Evolutionary conservation across 768 basidiomycete genomes (phyloP), one percentile per base, ranked within the genome.

Genomic region (Tricholoma sp.): DNA sequence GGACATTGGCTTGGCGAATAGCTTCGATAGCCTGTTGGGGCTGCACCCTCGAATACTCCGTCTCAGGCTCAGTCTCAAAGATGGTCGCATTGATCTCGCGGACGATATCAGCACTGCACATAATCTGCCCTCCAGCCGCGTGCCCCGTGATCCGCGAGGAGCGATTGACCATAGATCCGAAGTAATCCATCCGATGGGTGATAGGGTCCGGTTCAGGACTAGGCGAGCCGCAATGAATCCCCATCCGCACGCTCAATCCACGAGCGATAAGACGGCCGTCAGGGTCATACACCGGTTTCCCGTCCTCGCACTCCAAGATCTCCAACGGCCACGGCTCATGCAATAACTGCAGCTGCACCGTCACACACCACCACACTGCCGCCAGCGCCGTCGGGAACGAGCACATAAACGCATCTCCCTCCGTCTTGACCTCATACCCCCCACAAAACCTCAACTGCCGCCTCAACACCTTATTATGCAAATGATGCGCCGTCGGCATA

Each of bases 351-450:
- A 85, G 74, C 69, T 98, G 97, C 16, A 94, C 89, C 29, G 83
- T 85, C 65, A 97, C 76, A 62, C 88, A 88, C 90, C 93, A 99
- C 79, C 93, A 86, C 16, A 98, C 72, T 0, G 93, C 97, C 0
- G 89, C 81, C 1, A 93, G 78, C 11, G 93, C 83, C 2, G 86
- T 91, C 2, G 92, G 90, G 81, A 99, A 99, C 19, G 96, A 93
- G 54, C 94, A 94, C 91, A 99, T 95, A 78, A 99, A 99, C 0
- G 96, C 86, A 66, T 98, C 97, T 27, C 97, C 97, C 85, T 99
- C 97, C 10, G 97, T 99, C 74, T 99, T 99, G 66, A 98, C 96
- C 73, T 98, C 94, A 70, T 98, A 99, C 0, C 97, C 97, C 27
- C 94, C 94, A 64, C 94, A 95, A 41, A 89, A 78, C 27, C 96